These are phyloP conservation scores for Ceratobasidium sp. DNA, from an alignment of 1,284 basidiomycete genomes.

Conservation along the genomic window DNA sequence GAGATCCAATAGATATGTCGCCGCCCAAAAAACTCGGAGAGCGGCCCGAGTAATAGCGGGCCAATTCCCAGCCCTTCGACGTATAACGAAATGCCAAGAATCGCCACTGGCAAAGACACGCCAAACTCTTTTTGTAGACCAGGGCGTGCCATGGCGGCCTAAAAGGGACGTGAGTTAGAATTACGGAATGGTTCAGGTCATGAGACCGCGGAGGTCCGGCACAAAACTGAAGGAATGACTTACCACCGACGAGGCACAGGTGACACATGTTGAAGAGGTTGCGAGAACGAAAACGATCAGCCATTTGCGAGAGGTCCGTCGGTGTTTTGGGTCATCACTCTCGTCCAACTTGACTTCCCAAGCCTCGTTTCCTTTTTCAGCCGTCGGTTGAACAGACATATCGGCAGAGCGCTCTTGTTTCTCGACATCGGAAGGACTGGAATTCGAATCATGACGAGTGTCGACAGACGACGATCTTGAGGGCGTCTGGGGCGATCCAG, in stretches of 20 bases:
- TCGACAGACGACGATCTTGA: conserved; percentile 23
- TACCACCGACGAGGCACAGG: conserved; percentile 75
- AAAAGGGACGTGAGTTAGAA: neutral
- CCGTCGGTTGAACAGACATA: neutral
- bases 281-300: conserved; percentile 62
- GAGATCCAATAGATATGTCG: conserved; percentile 59
- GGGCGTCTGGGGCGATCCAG: neutral
- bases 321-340: conserved; percentile 60
- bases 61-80: conserved; percentile 53
- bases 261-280: conserved; percentile 65
- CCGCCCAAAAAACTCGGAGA: conserved; percentile 55
- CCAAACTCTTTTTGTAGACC: conserved; percentile 66
- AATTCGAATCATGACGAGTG: conserved; percentile 6
- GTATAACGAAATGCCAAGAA: conserved; percentile 57
- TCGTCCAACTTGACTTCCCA: conserved; percentile 40
- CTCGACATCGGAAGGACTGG: conserved; percentile 1
- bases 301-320: conserved; percentile 63
- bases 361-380: conserved; percentile 22
- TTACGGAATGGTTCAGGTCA: conserved; percentile 30
- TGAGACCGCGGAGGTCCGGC: conserved; percentile 1
- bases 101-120: conserved; percentile 69
- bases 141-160: conserved; percentile 72
- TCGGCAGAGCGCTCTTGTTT: neutral
- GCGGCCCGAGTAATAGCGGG: conserved; percentile 46
- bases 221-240: conserved; percentile 46